Evolutionary conservation across 2,329 filamentous ascomycete genomes (phyloP).

Genomic region (Cytospora leucostoma): DNA sequence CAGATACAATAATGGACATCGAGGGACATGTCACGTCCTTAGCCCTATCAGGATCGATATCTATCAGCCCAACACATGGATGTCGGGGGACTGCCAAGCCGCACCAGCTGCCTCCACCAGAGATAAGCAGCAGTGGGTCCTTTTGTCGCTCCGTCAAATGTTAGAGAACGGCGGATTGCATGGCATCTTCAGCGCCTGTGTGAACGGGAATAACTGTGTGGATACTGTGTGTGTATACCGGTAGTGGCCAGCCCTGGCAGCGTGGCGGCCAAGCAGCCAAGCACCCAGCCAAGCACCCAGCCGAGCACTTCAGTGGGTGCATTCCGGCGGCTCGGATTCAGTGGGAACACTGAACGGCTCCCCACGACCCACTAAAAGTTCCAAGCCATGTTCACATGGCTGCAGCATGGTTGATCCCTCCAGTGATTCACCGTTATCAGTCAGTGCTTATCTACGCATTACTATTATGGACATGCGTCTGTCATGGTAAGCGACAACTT

Average conservation of each 20-base stretch:
- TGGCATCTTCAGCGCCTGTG: no score
- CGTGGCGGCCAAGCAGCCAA: no score
- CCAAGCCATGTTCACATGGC: no score
- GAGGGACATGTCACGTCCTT: neutral
- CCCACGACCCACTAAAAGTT: neutral
- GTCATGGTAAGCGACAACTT: neutral
- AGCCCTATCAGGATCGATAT: neutral
- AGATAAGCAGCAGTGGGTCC: conserved; percentile 11
- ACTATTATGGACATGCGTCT: neutral
- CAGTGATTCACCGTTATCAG: neutral
- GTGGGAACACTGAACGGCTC: neutral
- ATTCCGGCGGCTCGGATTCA: neutral
- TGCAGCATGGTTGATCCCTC: neutral
- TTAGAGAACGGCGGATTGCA: no score
- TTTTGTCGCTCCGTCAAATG: neutral
- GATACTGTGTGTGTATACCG: no score
- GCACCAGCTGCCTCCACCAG: conserved; percentile 6
- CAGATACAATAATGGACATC: neutral
- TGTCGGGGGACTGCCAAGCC: conserved; percentile 11
- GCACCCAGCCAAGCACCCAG: no score
- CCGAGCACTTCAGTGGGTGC: neutral
- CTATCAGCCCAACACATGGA: neutral
- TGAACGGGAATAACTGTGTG: no score
- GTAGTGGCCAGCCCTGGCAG: no score
- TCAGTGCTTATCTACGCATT: neutral